These are phyloP conservation scores for Zoysia japonica DNA, from an alignment of 176 grass and related monocot genomes.

Conservation along the genomic window DNA sequence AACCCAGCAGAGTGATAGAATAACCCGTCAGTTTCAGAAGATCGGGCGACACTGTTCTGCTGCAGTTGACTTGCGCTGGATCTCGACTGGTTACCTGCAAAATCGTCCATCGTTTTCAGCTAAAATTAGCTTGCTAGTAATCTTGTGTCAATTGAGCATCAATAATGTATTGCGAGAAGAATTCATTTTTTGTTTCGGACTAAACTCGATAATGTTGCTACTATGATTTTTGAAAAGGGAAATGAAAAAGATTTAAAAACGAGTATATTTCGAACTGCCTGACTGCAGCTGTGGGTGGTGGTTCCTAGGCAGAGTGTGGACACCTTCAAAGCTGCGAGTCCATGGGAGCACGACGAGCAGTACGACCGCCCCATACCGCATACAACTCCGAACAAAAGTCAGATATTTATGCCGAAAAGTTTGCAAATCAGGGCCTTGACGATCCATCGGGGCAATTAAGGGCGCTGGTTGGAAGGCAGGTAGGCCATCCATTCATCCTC, in stretches of 20 bases:
- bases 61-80: not conserved
- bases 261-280: not conserved
- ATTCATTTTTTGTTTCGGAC: not conserved
- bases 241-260: not conserved
- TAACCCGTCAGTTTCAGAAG: not conserved
- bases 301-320: not conserved
- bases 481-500: not conserved
- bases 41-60: not conserved
- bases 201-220: not conserved
- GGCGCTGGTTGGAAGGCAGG: constrained; percentile 32
- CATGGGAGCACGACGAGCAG: not conserved
- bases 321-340: not conserved
- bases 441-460: constrained; percentile 36
- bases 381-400: not conserved
- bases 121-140: not conserved
- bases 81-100: not conserved
- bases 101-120: not conserved
- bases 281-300: not conserved
- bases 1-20: too few relatives aligned
- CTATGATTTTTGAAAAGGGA: too few relatives aligned
- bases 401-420: constrained; percentile 35
- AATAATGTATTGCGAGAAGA: too few relatives aligned
- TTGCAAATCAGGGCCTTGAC: not conserved
- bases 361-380: not conserved
- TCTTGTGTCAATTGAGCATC: too few relatives aligned